Evolutionary conservation across 805 yeast genomes (phyloP), one percentile per base, ranked within the genome.

Genomic region (Sugiyamaella americana): DNA sequence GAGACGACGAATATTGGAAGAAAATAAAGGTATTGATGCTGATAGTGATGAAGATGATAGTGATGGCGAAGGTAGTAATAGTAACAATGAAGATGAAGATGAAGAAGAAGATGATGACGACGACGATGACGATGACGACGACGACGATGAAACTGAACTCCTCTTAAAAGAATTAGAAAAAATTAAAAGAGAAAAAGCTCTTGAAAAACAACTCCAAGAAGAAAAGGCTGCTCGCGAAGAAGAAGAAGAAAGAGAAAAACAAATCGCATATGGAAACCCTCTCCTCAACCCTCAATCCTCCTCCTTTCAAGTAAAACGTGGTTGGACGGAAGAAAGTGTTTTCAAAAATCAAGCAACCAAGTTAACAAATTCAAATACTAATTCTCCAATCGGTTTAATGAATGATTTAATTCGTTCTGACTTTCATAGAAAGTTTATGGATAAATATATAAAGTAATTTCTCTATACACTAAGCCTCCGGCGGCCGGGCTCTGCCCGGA

Each of bases 361-460:
- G 3, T 30, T 19, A 13, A 23, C 24, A 13, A 37, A 38, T 24
- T 58, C 56, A 1, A 44, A 43, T 1, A 53, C 58, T 29, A 58
- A 53, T n/a, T 45, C 52, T 37, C 47, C 51, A 17, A 48, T 46
- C 40, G 57, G 59, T 6, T 62, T 61, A 44, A 55, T 65, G 32
- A 65, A 66, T 44, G 70, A 65, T 41, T 54, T 64, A 56, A 36
- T 65, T n/a, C 48, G 69, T 38, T 64, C 70, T 1, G 69, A 66
- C 18, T 65, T 65, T 44, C 70, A 65, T 48, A 52, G 56, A 23
- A 60, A 63, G 51, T 65, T 65, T 48, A 55, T 65, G 62, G 50
- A 62, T 52, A 61, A 60, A 49, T 65, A 64, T 40, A 52, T 66
- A 26, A 51, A 52, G 40, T 64, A 50, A 46, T 6, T 23, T 19